Evolutionary conservation across 257 asterid species (phyloP).

Genomic region (Cruciata laevipes): DNA sequence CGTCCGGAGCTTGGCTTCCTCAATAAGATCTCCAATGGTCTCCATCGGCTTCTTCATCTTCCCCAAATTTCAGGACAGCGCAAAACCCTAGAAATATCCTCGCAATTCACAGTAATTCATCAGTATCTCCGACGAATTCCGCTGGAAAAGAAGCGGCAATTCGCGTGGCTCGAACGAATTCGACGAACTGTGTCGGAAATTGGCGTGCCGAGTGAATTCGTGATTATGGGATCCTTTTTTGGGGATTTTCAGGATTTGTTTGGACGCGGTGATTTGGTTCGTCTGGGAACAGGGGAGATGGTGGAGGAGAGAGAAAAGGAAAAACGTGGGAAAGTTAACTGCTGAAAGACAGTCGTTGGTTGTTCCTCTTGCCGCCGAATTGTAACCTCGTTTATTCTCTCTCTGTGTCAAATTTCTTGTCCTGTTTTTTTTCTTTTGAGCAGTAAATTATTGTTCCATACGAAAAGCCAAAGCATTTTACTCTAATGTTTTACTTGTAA

Average conservation of each 20-base stretch:
- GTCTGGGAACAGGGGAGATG: slow-evolving; percentile 1
- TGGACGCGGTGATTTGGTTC: not conserved
- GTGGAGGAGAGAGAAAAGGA: slow-evolving; percentile 22
- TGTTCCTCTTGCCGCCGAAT: slow-evolving; percentile 16
- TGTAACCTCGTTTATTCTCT: not conserved
- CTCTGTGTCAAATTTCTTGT: not conserved
- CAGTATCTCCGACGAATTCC: not conserved
- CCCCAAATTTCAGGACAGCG: slow-evolving; percentile 1
- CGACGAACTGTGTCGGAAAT: not conserved
- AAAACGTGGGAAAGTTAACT: slow-evolving; percentile 25
- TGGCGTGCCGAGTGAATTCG: not conserved
- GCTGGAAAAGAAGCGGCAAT: not conserved
- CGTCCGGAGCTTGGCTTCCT: slow-evolving; percentile 92
- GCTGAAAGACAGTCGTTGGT: slow-evolving; percentile 25
- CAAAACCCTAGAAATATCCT: slow-evolving; percentile 27
- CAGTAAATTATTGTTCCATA: not conserved
- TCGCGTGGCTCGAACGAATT: not conserved
- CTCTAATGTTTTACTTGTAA: too few relatives aligned
- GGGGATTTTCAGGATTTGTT: not conserved
- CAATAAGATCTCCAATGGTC: slow-evolving; percentile 86
- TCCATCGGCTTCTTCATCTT: slow-evolving; percentile 60
- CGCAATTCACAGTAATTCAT: slow-evolving; percentile 9
- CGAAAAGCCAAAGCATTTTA: not conserved
- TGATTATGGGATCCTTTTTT: not conserved
- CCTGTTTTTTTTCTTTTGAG: not conserved